Evolutionary conservation across 2,329 filamentous ascomycete genomes (phyloP).

Genomic region (Exophiala dermatitidis): DNA sequence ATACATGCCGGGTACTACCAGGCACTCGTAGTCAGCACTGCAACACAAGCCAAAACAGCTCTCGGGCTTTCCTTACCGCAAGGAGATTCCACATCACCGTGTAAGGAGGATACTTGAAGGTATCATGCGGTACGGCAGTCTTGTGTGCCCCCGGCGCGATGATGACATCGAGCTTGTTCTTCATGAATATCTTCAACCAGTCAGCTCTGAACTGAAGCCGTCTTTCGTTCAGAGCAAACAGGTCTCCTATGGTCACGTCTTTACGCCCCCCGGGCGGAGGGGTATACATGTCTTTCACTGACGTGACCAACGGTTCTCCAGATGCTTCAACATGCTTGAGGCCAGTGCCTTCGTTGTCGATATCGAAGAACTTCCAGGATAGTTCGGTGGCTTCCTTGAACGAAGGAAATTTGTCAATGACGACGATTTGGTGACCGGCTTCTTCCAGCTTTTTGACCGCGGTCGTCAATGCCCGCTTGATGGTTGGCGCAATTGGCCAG

Average conservation of each 20-base stretch:
- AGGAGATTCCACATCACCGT: slow-evolving; percentile 55
- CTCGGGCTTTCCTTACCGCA: slow-evolving; percentile 35
- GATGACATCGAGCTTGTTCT: slow-evolving; percentile 50
- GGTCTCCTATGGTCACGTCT: slow-evolving; percentile 9
- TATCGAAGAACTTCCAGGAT: slow-evolving; percentile 12
- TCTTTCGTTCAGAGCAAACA: slow-evolving; percentile 15
- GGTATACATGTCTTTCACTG: slow-evolving; percentile 18
- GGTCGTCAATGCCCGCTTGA: slow-evolving; percentile 27
- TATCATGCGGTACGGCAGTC: slow-evolving; percentile 55
- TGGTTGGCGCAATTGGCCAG: neutral
- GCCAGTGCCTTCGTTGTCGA: slow-evolving; percentile 16
- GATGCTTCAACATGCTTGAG: slow-evolving; percentile 30
- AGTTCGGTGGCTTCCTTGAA: slow-evolving; percentile 14
- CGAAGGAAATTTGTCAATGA: slow-evolving; percentile 1
- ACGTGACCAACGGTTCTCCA: slow-evolving; percentile 17
- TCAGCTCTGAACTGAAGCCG: slow-evolving; percentile 10
- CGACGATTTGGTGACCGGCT: slow-evolving; percentile 31
- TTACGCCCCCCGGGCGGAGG: slow-evolving; percentile 14
- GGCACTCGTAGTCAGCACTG: neutral
- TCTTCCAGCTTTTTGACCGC: slow-evolving; percentile 31
- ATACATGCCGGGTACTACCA: slow-evolving; percentile 46
- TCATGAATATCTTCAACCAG: slow-evolving; percentile 27
- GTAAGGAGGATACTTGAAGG: slow-evolving; percentile 34
- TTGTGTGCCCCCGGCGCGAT: slow-evolving; percentile 55
- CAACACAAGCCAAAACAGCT: neutral